Conservation (phyloP, 2,329 filamentous ascomycete genomes). For the Penicillium polonicum region DNA sequence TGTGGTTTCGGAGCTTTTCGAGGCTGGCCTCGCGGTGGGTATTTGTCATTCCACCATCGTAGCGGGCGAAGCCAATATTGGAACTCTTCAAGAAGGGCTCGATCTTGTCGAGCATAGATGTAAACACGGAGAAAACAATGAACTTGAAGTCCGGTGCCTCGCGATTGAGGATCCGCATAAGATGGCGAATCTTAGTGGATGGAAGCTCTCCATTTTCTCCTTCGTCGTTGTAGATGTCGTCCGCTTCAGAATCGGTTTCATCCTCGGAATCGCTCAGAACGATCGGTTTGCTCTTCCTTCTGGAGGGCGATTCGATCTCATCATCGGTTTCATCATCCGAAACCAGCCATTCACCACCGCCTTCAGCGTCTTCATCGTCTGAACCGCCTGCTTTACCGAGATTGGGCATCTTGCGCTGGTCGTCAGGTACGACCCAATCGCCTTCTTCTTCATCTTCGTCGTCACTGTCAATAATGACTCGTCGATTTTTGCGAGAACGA, state of each 20-base stretch:
- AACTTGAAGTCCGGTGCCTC: conserved; percentile 87
- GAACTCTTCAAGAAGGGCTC: conserved; percentile 81
- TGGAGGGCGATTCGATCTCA: conserved; percentile 31
- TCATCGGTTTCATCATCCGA: conserved; percentile 61
- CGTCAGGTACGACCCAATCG: conserved; percentile 75
- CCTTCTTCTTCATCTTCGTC: conserved; percentile 65
- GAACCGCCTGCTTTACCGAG: conserved; percentile 77
- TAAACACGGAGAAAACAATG: conserved; percentile 98
- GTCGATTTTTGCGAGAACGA: conserved; percentile 41
- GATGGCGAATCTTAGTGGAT: conserved; percentile 88
- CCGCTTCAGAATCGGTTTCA: conserved; percentile 44
- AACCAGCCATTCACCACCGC: conserved; percentile 75
- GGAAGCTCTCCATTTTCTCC: conserved; percentile 47
- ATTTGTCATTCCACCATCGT: conserved; percentile 94
- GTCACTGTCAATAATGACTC: conserved; percentile 53
- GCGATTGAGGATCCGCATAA: conserved; percentile 74
- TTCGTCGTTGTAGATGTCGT: conserved; percentile 32
- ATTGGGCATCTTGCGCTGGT: conserved; percentile 59
- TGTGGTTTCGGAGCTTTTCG: conserved; percentile 70
- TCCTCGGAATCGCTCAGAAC: conserved; percentile 27
- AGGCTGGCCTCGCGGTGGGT: conserved; percentile 87
- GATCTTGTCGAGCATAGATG: conserved; percentile 93
- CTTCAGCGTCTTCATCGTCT: conserved; percentile 86
- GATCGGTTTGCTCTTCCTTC: conserved; percentile 23
- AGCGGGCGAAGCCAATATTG: conserved; percentile 77